Base-by-base conservation (phyloP, 1,284 basidiomycete species). In the Leccinum insolens region DNA sequence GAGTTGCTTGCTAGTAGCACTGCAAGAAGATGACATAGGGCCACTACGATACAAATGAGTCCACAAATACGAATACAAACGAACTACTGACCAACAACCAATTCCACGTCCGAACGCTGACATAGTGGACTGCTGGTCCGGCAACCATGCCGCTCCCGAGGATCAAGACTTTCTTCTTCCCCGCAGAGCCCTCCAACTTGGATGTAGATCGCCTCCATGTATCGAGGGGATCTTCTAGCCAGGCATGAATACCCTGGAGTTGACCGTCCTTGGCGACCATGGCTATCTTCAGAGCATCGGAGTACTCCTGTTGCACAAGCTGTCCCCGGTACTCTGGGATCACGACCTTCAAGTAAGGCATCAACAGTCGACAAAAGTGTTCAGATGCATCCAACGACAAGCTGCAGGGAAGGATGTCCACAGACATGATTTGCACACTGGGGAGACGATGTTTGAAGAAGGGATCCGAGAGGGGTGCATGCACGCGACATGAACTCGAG, bases 71-170 rank as follows among this genome's bases (percentile, higher is more conserved):
- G 31, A 20, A 67, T 64, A 63, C 28, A 57, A 49, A 49, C 60
- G 61, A 64, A 60, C 17, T 64, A 85, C 91, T 74, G 69, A 95
- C 94, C 94, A 70, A 96, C 87, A 3, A 92, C 78, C 37, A 96
- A 79, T 63, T 88, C 82, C 0, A 95, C 80, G 71, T 93, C 91
- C 0, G 74, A 70, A 60, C 84, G 79, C 72, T 83, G 78, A 75
- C 86, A 81, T 62, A 96, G 86, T 75, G 87, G 7, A 95, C 89
- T 8, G 91, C 91, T 12, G 95, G 95, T 3, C 90, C 90, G 14
- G 95, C 94, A 25, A 96, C 96, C 88, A 96, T 95, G 20, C 96
- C 96, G 65, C 92, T 94, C 11, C 96, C 95, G 6, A 98, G 85
- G 71, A 98, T 83, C 34, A 98, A 80, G 1, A 96, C 85, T 72